Percentiles rank a stretch among this genome's conserved stretches.
Evolutionary conservation across 805 yeast genomes (phyloP).

Genomic region (Diddensiella caesifluorescens): DNA sequence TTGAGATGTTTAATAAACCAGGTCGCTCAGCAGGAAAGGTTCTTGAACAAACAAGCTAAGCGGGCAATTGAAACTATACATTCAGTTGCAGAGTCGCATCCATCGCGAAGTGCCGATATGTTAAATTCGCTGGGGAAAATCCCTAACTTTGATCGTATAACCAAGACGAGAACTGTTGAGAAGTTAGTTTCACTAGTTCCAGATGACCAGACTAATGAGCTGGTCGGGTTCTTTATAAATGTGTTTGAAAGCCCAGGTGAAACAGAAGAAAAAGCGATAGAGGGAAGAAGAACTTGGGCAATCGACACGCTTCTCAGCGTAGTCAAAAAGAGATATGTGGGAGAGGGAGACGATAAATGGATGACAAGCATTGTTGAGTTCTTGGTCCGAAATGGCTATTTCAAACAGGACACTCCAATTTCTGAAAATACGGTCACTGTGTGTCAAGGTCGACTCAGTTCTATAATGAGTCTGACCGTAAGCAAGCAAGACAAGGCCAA

Average conservation of each 20-base stretch:
- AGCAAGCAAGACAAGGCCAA: slow-evolving; percentile 40
- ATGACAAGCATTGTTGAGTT: slow-evolving; percentile 37
- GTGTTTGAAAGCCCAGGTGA: slow-evolving; percentile 17
- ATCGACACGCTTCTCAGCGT: slow-evolving; percentile 54
- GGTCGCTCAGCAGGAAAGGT: slow-evolving; percentile 56
- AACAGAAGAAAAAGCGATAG: slow-evolving; percentile 24
- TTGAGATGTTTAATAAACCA: slow-evolving; percentile 74
- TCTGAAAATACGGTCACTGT: slow-evolving; percentile 22
- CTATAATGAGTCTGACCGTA: slow-evolving; percentile 58
- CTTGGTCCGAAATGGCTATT: slow-evolving; percentile 40
- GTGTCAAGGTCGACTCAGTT: slow-evolving; percentile 47
- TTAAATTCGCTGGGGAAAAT: slow-evolving; percentile 38
- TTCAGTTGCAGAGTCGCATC: slow-evolving; percentile 35
- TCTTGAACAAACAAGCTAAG: slow-evolving; percentile 62
- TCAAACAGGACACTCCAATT: slow-evolving; percentile 25
- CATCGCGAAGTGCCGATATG: slow-evolving; percentile 33
- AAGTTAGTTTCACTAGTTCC: slow-evolving; percentile 32
- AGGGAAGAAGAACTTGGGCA: slow-evolving; percentile 48
- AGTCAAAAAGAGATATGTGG: slow-evolving; percentile 24
- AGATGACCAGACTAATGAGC: slow-evolving; percentile 14
- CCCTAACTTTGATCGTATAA: slow-evolving; percentile 61
- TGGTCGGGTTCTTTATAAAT: slow-evolving; percentile 23
- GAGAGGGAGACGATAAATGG: slow-evolving; percentile 23
- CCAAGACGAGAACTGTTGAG: slow-evolving; percentile 65
- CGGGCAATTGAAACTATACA: slow-evolving; percentile 42